Evolutionary conservation across 1,139 yeast genomes (phyloP).

Genomic region (Sugiyamaella neomexicana): DNA sequence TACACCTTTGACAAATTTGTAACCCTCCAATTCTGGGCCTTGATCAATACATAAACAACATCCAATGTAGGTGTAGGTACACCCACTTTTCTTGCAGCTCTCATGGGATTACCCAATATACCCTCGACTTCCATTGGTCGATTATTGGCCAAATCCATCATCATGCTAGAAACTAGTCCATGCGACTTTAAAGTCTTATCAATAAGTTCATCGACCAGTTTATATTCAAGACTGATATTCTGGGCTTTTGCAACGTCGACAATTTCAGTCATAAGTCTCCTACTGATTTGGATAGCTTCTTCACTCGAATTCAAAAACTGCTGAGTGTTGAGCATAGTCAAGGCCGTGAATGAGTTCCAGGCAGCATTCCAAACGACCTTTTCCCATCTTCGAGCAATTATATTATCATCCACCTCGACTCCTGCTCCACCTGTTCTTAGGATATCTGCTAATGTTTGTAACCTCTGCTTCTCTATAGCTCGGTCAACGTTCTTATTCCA

Average conservation of each 20-base stretch:
- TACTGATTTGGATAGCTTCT: slow-evolving; percentile 22
- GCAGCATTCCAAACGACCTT: slow-evolving; percentile 66
- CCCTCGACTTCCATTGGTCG: slow-evolving; percentile 64
- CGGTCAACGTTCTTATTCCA: slow-evolving; percentile 20
- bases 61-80: slow-evolving; percentile 56
- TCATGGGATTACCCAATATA: slow-evolving; percentile 63
- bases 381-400: slow-evolving; percentile 51
- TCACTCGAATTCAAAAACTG: slow-evolving; percentile 35
- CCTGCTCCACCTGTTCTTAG: slow-evolving; percentile 23
- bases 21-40: slow-evolving; percentile 28
- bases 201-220: slow-evolving; percentile 47
- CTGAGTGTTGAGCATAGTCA: slow-evolving; percentile 53
- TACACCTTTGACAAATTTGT: slow-evolving; percentile 17
- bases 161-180: slow-evolving; percentile 51
- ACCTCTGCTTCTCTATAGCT: slow-evolving; percentile 12
- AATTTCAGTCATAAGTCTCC: slow-evolving; percentile 60
- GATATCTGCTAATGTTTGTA: slow-evolving; percentile 19
- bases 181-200: slow-evolving; percentile 32
- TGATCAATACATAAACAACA: slow-evolving; percentile 47
- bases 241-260: slow-evolving; percentile 53
- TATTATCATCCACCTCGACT: slow-evolving; percentile 25
- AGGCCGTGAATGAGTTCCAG: slow-evolving; percentile 55
- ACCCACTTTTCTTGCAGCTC: slow-evolving; percentile 52
- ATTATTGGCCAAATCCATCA: slow-evolving; percentile 58
- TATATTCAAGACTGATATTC: slow-evolving; percentile 50